Base-by-base conservation (phyloP, 2,329 filamentous ascomycete species). In the Xylariomycetidae sp. region DNA sequence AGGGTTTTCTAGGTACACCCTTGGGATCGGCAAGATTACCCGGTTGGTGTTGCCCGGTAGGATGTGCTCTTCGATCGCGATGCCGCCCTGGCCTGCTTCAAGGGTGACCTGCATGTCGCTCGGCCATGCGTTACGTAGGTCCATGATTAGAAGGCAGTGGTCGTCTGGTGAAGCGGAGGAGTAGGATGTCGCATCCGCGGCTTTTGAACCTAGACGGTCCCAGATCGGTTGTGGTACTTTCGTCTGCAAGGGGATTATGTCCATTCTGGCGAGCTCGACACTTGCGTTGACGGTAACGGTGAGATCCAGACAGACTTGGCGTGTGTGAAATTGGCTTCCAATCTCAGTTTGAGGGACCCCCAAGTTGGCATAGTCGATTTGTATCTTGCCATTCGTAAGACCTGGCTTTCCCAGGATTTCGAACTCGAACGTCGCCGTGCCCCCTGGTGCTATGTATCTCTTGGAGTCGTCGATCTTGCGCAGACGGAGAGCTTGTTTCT, bases 271-370 rank as follows among this genome's bases (percentile, higher is more conserved):
- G 8, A 96, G 68, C 51, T 96, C 88, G 16, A 96, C 72, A 51
- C 88, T 92, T 4, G 88, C 85, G 53, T 96, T 96, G 30, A 97
- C 90, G 5, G 90, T 96, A 12, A 96, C 77, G 0, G 83, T 86
- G 37, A 97, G 66, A 11, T 88, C 85, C 17, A 94, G 69, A 13
- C 82, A 81, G 12, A 94, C 72, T 53, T 92, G 86, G 25, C 89
- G 76, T 1, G 89, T 95, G 53, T 88, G 87, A 52, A 95, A 94
- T 20, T 77, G 72, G 22, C 83, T 80, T 16, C 74, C 70, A 2
- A 89, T 64, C 36, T 88, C 78, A 10, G 76, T 72, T n/a, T 70
- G 70, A 5, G 80, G 68, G 19, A 79, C 72, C 2, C 86, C 86
- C n/a, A 95, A 69, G 53, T 84, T 73, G 3, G 85, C 86, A 55